Evolutionary conservation across 495 filamentous ascomycete genomes (phyloP).

Genomic region (Hyaloscypha finlandica): DNA sequence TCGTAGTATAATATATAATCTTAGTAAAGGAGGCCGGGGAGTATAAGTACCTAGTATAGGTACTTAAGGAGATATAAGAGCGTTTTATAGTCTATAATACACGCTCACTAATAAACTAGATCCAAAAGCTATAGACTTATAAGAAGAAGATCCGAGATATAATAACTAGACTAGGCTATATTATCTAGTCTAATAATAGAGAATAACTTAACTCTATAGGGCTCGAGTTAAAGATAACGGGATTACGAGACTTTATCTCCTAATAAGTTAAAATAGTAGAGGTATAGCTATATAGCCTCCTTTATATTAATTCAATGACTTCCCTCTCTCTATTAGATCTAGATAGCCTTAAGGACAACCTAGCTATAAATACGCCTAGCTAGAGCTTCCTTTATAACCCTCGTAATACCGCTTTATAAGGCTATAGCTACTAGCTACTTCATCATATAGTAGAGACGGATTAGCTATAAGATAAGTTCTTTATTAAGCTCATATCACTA

Average conservation of each 20-base stretch:
- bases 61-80: neutral
- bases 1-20: neutral
- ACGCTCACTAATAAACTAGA: neutral
- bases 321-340: neutral
- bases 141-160: neutral
- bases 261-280: neutral
- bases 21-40: neutral
- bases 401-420: neutral
- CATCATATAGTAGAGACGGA: neutral
- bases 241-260: neutral
- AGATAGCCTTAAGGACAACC: neutral
- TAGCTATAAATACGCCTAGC: neutral
- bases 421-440: neutral
- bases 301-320: neutral
- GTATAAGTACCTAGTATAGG: neutral
- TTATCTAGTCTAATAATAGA: conserved; percentile 1
- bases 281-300: neutral
- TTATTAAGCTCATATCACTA: neutral
- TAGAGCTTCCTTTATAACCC: neutral
- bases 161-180: neutral
- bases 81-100: neutral
- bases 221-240: neutral
- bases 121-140: neutral
- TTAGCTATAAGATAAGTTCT: neutral
- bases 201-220: neutral